These are phyloP conservation scores for Mortierella sp. DNA, from an alignment of 371 early-diverging fungal genomes.

Conservation along the genomic window DNA sequence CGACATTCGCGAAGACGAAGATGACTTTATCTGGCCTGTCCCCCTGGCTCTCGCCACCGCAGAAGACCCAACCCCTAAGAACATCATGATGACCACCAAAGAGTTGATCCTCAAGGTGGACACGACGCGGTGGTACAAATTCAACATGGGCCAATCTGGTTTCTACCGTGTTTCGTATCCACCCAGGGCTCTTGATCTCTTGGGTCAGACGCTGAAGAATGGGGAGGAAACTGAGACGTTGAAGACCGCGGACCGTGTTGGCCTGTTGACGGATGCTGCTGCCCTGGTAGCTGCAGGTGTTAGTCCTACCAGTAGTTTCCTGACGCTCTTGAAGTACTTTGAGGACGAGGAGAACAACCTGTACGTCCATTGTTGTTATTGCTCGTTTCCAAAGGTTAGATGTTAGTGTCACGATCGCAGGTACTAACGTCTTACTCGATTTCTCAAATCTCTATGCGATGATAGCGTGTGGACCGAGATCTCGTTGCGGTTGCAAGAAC, in stretches of 20 bases:
- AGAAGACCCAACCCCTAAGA: conserved; percentile 35
- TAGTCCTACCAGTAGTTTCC: conserved; percentile 66
- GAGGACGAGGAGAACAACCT: conserved; percentile 77
- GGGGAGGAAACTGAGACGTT: conserved; percentile 34
- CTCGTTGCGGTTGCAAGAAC: neutral
- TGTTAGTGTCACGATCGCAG: too few species aligned
- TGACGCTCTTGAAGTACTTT: conserved; percentile 73
- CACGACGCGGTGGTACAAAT: conserved; percentile 66
- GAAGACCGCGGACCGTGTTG: conserved; percentile 70
- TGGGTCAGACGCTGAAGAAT: conserved; percentile 61
- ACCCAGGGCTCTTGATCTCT: conserved; percentile 53
- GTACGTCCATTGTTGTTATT: conserved; percentile 17
- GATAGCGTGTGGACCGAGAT: conserved; percentile 66
- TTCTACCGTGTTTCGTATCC: conserved; percentile 80
- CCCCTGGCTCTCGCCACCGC: conserved; percentile 66
- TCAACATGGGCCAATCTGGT: conserved; percentile 78
- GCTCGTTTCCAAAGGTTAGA: neutral
- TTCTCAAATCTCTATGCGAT: neutral
- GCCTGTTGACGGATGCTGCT: conserved; percentile 75
- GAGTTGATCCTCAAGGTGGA: conserved; percentile 52
- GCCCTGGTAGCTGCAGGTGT: conserved; percentile 74
- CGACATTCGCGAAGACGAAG: conserved; percentile 77
- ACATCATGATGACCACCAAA: conserved; percentile 51
- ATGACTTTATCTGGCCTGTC: conserved; percentile 79
- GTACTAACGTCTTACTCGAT: conserved; percentile 2